Evolutionary conservation across 768 basidiomycete genomes (phyloP).

Genomic region (Xerocomellus dryophilus): DNA sequence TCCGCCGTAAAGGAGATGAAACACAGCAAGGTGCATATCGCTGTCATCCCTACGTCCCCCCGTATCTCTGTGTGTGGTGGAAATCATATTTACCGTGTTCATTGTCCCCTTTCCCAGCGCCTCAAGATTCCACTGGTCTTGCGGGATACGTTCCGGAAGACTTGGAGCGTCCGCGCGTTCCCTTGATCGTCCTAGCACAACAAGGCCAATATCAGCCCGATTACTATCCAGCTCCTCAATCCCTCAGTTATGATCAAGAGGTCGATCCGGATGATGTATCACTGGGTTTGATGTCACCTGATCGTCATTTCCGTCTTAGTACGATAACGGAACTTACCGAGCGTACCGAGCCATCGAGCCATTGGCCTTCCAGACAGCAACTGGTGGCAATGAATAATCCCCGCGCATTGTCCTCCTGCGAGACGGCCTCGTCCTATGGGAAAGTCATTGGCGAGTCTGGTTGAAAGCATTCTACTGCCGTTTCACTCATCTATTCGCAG

Average conservation of each 20-base stretch:
- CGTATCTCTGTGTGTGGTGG: conserved; percentile 11
- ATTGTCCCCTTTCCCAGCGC: conserved; percentile 19
- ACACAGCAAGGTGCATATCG: conserved; percentile 60
- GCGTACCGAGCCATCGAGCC: conserved; percentile 54
- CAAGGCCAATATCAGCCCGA: conserved; percentile 42
- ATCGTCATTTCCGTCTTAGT: conserved; percentile 43
- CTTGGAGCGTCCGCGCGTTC: conserved; percentile 46
- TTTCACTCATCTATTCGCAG: conserved; percentile 17
- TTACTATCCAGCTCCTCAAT: conserved; percentile 25
- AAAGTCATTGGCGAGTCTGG: conserved; percentile 51
- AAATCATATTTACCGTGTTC: conserved; percentile 22
- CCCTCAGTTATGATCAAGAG: conserved; percentile 23
- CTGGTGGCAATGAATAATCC: conserved; percentile 39
- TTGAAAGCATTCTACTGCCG: background rate
- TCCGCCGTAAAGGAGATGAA: conserved; percentile 35
- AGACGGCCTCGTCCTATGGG: conserved; percentile 59
- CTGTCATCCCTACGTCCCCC: conserved; percentile 28
- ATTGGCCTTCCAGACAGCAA: conserved; percentile 44
- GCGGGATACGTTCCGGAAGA: conserved; percentile 26
- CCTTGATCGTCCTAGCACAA: conserved; percentile 60
- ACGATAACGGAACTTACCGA: conserved; percentile 71
- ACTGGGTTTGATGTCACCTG: conserved; percentile 32
- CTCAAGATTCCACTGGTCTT: conserved; percentile 16
- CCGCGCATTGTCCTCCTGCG: conserved; percentile 34
- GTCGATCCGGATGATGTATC: conserved; percentile 30